A percentile compares a stretch with the other conserved stretches of the same genome.
Evolutionary conservation across 2,329 filamentous ascomycete species (phyloP).

Genomic region (Fusarium transvaalense): DNA sequence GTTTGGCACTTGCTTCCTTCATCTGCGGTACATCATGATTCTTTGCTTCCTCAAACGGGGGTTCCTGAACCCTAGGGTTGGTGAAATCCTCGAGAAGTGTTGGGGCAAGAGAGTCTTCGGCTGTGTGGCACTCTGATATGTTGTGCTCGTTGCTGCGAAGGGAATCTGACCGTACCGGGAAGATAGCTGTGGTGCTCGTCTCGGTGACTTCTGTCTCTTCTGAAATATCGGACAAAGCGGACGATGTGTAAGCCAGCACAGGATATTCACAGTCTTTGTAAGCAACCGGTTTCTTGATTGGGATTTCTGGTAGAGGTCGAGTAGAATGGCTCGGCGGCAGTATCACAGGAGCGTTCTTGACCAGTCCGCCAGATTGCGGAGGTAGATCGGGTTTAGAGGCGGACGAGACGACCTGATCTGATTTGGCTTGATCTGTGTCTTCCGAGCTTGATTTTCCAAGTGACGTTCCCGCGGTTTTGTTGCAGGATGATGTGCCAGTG

Average conservation of each 20-base stretch:
- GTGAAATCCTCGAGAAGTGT: background rate
- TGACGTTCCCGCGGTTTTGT: background rate
- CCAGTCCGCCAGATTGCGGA: background rate
- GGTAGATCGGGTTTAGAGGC: background rate
- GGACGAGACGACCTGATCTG: background rate
- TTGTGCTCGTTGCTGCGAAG: background rate
- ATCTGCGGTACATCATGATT: background rate
- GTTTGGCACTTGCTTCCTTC: background rate
- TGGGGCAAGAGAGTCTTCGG: background rate
- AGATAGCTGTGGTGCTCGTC: slow-evolving; percentile 16
- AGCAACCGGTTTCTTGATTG: slow-evolving; percentile 7
- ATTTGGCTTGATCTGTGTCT: background rate
- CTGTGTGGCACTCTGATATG: background rate
- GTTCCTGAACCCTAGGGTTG: background rate
- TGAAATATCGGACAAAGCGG: slow-evolving; percentile 41
- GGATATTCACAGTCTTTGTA: slow-evolving; percentile 18
- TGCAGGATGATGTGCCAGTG: background rate
- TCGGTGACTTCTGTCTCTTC: slow-evolving; percentile 39
- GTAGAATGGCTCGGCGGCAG: background rate
- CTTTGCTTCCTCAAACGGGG: background rate
- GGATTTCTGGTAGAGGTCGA: slow-evolving; percentile 44
- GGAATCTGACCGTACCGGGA: slow-evolving; percentile 22
- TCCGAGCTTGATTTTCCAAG: background rate
- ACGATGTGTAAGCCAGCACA: slow-evolving; percentile 20
- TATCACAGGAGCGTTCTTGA: background rate